These are phyloP conservation scores for Tanozyma kutaoensis DNA, from an alignment of 805 yeast genomes.

Conservation along the genomic window DNA sequence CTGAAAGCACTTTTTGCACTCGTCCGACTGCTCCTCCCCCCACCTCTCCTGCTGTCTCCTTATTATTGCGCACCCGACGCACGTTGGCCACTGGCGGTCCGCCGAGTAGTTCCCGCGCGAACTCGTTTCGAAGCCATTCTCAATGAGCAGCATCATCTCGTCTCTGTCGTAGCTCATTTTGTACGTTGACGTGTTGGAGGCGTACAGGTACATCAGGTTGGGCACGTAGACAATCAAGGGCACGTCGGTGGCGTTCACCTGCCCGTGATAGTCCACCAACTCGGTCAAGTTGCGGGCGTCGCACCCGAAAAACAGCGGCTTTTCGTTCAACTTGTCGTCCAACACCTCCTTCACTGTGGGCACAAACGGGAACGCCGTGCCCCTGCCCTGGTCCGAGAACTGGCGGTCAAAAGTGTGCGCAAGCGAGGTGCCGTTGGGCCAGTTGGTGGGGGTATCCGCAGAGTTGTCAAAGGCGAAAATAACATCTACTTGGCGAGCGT, in stretches of 20 bases:
- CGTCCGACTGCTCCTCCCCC: conserved; percentile 9
- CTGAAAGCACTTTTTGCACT: conserved; percentile 9
- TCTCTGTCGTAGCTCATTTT: conserved; percentile 9
- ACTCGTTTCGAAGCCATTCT: conserved; percentile 10
- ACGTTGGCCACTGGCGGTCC: conserved; percentile 9
- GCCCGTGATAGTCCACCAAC: conserved; percentile 3
- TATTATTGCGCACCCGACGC: conserved; percentile 14
- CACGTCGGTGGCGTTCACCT: conserved; percentile 5
- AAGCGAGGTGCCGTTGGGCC: conserved; percentile 62
- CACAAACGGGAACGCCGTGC: conserved; percentile 8
- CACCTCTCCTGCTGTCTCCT: conserved; percentile 11
- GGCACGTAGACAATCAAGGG: conserved; percentile 11
- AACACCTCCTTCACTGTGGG: conserved; percentile 3
- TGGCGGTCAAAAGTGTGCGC: conserved; percentile 46
- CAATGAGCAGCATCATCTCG: conserved; percentile 6
- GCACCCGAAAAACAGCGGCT: conserved; percentile 8
- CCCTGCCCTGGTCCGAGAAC: conserved; percentile 16
- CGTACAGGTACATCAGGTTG: conserved; percentile 6
- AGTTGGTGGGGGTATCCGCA: conserved; percentile 42
- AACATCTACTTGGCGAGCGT: conserved; percentile 47
- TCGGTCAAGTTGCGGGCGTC: conserved; percentile 2
- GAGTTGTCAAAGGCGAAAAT: conserved; percentile 56
- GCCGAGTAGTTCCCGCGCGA: conserved; percentile 8
- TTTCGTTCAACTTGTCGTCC: conserved; percentile 1
- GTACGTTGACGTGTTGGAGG: conserved; percentile 10